These are phyloP conservation scores for Coemansia sp. DNA, from an alignment of 192 early-diverging fungal genomes.

Conservation along the genomic window DNA sequence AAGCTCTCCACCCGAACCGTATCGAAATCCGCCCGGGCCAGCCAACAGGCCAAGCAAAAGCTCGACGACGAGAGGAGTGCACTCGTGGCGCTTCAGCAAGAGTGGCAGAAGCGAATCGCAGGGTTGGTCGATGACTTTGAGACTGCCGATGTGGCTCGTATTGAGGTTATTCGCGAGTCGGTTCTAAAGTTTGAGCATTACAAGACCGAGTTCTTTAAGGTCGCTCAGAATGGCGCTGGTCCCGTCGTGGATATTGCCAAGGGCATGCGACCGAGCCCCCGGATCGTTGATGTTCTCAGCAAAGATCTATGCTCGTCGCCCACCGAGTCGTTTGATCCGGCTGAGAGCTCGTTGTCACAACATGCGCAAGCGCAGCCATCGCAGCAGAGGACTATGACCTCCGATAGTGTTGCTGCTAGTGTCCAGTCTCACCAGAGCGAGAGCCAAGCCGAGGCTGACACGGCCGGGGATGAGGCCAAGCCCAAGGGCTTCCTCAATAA, in stretches of 20 bases:
- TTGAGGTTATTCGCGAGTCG: slow-evolving; percentile 38
- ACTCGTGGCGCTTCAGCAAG: slow-evolving; percentile 38
- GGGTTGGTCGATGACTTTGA: slow-evolving; percentile 46
- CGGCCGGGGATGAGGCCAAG: slow-evolving; percentile 12
- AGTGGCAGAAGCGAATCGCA: slow-evolving; percentile 40
- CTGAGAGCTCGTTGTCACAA: neutral
- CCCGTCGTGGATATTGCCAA: slow-evolving; percentile 18
- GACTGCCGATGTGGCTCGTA: slow-evolving; percentile 41
- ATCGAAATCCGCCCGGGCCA: slow-evolving; percentile 38
- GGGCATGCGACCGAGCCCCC: slow-evolving; percentile 5
- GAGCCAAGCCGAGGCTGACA: slow-evolving; percentile 6
- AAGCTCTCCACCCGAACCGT: slow-evolving; percentile 41
- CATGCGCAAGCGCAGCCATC: neutral
- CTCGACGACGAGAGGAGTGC: slow-evolving; percentile 38
- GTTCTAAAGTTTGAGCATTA: slow-evolving; percentile 49
- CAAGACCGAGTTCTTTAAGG: slow-evolving; percentile 40
- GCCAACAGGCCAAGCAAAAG: slow-evolving; percentile 36
- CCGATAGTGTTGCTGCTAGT: neutral
- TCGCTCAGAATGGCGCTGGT: slow-evolving; percentile 11
- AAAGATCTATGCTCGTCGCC: neutral
- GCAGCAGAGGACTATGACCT: neutral
- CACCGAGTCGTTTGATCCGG: neutral
- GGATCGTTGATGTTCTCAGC: slow-evolving; percentile 27
- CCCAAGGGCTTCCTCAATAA: slow-evolving; percentile 37
- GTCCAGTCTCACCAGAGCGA: slow-evolving; percentile 2